Base-by-base conservation (phyloP, 163 green algal species). In the Volvox carteri region DNA sequence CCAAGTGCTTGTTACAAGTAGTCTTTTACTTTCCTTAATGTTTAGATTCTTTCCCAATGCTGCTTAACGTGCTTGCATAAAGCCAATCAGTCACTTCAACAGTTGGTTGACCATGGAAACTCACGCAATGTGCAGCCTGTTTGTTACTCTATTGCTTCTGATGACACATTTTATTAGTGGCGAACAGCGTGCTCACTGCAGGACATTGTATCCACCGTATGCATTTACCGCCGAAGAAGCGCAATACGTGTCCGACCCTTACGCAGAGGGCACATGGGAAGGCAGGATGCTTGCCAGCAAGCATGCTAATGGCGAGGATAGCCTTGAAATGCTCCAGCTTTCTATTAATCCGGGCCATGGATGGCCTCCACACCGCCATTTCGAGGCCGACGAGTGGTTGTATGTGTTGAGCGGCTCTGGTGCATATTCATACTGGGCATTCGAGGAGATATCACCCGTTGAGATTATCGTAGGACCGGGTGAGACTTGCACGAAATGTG, bases 341-440 rank as follows among this genome's bases (percentile, higher is more conserved):
- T 52, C 54, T 4, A 74, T 85, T 37, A 30, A 85, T 23, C 78
- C 54, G 3, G 78, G 54, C 23, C 41, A 85, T 9, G 78, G 60
- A 11, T 65, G 58, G 58, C 39, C 58, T 14, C 39, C 42, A 28
- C 78, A 86, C 39, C 78, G 78, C 39, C 78, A 86, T 54, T 37
- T 86, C 39, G 39, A 54, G 0, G 78, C 39, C 2, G 78, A 86
- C 78, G 78, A 86, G 25, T 86, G 78, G 78, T 30, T 86, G 2
- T 86, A 86, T 52, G 78, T 86, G 18, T 18, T 86, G 2, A 65
- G 58, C 54, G 78, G 78, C 11, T 25, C 35, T 7, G 78, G 56
- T 23, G 11, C 30, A 5, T 76, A 86, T 12, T 25, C 56, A 14
- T 86, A 86, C 41, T 86, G 56, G 58, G 78, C 50, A 2, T 25